Evolutionary conservation across 2,329 filamentous ascomycete species (phyloP), one percentile per base, ranked within the genome.

Genomic region (Clarireedia monteithiana): DNA sequence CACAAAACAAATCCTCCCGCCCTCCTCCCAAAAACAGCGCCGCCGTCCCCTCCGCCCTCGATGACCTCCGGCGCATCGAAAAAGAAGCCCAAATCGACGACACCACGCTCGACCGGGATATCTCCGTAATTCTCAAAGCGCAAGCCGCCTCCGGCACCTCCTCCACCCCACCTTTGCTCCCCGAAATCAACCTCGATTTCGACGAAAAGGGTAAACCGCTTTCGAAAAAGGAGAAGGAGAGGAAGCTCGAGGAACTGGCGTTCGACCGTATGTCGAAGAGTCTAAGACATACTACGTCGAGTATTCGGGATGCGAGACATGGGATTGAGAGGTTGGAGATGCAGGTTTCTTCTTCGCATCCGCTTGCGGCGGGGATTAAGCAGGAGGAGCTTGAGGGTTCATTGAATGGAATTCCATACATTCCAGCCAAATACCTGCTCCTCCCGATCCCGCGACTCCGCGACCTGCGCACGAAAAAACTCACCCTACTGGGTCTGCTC

Each of bases 251-350:
- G 48, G 67, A 77, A 12, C 70, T 74, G 34, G 68, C 71, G 12
- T 73, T 75, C 47, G 73, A 74, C 49, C 74, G 77, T 53, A 81
- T 84, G 74, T 76, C 71, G 62, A 77, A 76, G 59, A 72, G 74
- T 0, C 69, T 84, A n/a, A 72, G 73, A 57, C 76, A 75, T 15
- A 78, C 77, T 3, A 69, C 82, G 5, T 67, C 73, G 30, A 75
- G 76, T 20, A 80, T 84, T 34, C 78, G 75, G 42, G 77, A 74
- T 14, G 78, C 79, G 20, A 81, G 79, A 60, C 74, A 76, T 53
- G 81, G 81, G 10, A 84, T 85, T 50, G 79, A 82, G 63, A 74
- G 79, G 9, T 71, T 84, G 6, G 78, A 83, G 63, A 74, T 75
- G 58, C 74, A 75, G 56, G 73, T 84, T 17, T 72, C 73, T 17